A percentile compares a stretch with the other conserved stretches of the same genome.
phyloP scores from a whole-genome alignment of 768 basidiomycete species.

The Mycena venus region DNA sequence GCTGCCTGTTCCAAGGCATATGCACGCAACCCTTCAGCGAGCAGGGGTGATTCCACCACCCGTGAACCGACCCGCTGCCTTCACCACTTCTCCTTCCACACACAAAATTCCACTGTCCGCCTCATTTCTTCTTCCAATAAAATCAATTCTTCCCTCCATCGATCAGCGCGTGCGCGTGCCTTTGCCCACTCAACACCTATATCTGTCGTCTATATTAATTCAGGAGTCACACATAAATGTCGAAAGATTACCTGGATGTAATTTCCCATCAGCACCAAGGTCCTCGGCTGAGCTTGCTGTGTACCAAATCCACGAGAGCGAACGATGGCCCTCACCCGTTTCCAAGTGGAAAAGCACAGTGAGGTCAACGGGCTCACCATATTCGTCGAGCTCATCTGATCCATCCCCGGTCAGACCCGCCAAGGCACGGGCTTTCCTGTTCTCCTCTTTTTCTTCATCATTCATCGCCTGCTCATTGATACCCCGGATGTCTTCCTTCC shows the following conservation, averaged over 20 bases:
- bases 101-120: background rate
- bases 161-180: background rate
- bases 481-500: background rate
- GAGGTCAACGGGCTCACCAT: background rate
- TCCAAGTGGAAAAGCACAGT: background rate
- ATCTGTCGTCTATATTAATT: background rate
- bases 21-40: background rate
- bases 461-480: background rate
- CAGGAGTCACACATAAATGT: background rate
- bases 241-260: background rate
- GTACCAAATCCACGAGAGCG: background rate
- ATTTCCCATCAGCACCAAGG: background rate
- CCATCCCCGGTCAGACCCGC: background rate
- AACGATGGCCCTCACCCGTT: background rate
- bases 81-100: background rate
- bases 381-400: background rate
- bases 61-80: background rate
- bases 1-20: background rate
- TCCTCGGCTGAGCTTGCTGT: background rate
- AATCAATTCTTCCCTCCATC: background rate
- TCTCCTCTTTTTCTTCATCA: background rate
- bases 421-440: background rate
- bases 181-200: background rate
- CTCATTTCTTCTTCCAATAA: background rate
- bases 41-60: background rate